These are phyloP conservation scores for Taphrina confusa DNA, from an alignment of 1,139 yeast species.

Conservation along the genomic window DNA sequence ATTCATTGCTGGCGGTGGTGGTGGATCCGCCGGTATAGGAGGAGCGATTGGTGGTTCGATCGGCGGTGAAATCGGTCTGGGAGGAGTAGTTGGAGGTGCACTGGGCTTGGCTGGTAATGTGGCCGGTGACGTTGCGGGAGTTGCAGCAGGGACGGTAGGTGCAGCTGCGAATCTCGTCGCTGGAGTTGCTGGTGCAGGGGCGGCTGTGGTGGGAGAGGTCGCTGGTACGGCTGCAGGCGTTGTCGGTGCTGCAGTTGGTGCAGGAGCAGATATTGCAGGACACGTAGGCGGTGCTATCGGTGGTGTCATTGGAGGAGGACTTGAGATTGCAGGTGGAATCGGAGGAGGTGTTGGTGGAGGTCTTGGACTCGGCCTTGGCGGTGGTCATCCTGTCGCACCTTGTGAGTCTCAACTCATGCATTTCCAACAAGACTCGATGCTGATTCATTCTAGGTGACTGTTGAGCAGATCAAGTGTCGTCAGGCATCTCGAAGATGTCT, in stretches of 20 bases:
- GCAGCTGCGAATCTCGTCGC: background rate
- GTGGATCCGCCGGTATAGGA: too few relatives aligned
- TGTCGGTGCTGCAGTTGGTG: background rate
- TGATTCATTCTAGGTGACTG: background rate
- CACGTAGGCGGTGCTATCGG: background rate
- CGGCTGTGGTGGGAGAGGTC: too few relatives aligned
- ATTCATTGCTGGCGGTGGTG: background rate
- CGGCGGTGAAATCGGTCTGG: background rate
- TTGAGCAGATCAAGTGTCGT: conserved; percentile 1
- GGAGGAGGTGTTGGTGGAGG: background rate
- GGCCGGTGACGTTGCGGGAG: background rate
- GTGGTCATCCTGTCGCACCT: background rate
- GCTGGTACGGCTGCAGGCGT: background rate
- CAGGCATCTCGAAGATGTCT: too few relatives aligned
- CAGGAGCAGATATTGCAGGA: background rate
- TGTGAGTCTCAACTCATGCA: conserved; percentile 1
- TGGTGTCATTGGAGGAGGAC: background rate
- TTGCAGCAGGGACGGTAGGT: background rate
- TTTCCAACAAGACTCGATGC: background rate
- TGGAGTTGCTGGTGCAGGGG: too few relatives aligned
- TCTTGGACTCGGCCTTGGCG: background rate
- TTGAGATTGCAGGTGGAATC: background rate
- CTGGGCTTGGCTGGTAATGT: background rate
- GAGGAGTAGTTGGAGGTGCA: background rate
- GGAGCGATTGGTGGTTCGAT: background rate